phyloP scores from a whole-genome alignment of 768 basidiomycete species.

The Lentinula aciculospora region DNA sequence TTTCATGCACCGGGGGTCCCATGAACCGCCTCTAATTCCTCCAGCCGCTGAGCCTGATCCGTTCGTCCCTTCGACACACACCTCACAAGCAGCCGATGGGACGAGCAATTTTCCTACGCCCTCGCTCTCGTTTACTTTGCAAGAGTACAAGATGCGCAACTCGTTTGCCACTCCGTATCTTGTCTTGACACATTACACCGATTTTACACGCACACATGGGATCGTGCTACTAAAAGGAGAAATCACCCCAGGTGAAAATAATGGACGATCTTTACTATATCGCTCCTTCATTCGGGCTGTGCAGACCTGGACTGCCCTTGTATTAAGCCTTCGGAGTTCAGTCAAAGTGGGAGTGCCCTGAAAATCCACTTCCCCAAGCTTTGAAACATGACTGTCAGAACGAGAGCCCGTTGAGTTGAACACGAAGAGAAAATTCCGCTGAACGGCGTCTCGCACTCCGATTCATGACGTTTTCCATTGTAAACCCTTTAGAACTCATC shows the following conservation, averaged over 20 bases:
- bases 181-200: slow-evolving; percentile 88
- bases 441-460: no score
- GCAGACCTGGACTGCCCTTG: no score
- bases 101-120: slow-evolving; percentile 46
- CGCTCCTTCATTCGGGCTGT: no score
- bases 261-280: slow-evolving; percentile 55
- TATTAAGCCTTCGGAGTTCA: no score
- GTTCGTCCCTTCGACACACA: slow-evolving; percentile 31
- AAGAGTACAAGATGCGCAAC: slow-evolving; percentile 84
- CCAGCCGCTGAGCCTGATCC: slow-evolving; percentile 35
- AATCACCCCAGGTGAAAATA: slow-evolving; percentile 60
- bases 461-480: no score
- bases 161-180: slow-evolving; percentile 90
- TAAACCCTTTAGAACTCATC: no score
- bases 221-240: slow-evolving; percentile 88
- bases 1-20: slow-evolving; percentile 87
- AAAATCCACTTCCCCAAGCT: no score
- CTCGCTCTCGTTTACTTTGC: slow-evolving; percentile 87
- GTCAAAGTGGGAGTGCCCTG: no score
- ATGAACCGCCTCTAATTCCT: slow-evolving; percentile 62
- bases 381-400: background rate
- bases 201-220: slow-evolving; percentile 73
- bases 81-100: slow-evolving; percentile 14
- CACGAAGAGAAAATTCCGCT: no score
- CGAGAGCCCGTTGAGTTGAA: no score